Conservation (phyloP, 352 stramenopile species). For the Stramenopiles sp. region DNA sequence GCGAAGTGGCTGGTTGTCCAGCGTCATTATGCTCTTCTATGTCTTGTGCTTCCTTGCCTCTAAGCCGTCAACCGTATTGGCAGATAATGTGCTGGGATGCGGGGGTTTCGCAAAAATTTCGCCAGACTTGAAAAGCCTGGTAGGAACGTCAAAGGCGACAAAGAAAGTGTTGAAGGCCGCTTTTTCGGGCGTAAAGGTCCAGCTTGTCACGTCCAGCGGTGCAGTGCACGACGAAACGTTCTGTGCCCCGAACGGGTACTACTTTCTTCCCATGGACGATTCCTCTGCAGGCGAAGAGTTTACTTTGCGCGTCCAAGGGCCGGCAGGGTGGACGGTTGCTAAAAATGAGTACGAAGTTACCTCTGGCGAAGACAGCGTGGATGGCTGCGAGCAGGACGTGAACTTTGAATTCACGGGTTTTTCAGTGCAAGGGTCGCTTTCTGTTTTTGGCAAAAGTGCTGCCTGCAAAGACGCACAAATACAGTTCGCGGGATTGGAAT, state of each 20-base stretch:
- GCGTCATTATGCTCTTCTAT: too few species aligned
- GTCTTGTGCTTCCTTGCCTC: too few species aligned
- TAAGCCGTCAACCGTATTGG: background rate
- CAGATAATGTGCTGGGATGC: conserved; percentile 4
- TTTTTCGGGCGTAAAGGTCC: conserved; percentile 3
- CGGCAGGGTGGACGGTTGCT: background rate
- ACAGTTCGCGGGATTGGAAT: background rate
- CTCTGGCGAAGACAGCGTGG: background rate
- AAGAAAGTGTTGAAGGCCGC: background rate
- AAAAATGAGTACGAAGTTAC: background rate
- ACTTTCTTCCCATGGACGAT: conserved; percentile 7
- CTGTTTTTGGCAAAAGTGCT: background rate
- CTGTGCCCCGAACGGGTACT: conserved; percentile 4
- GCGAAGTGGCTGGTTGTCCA: too few species aligned
- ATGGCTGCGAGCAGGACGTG: conserved; percentile 5
- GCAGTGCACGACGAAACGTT: conserved; percentile 5
- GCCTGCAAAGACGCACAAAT: background rate
- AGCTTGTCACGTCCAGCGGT: background rate
- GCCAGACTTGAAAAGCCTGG: background rate
- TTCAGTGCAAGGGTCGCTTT: background rate
- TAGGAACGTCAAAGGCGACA: background rate
- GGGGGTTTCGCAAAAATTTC: conserved; percentile 7
- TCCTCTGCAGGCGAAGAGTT: background rate
- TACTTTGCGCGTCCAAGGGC: background rate
- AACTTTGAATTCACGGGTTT: conserved; percentile 12